These are phyloP conservation scores for Trypanosoma cruzi DNA, from an alignment of 208 protist genomes.

Conservation along the genomic window DNA sequence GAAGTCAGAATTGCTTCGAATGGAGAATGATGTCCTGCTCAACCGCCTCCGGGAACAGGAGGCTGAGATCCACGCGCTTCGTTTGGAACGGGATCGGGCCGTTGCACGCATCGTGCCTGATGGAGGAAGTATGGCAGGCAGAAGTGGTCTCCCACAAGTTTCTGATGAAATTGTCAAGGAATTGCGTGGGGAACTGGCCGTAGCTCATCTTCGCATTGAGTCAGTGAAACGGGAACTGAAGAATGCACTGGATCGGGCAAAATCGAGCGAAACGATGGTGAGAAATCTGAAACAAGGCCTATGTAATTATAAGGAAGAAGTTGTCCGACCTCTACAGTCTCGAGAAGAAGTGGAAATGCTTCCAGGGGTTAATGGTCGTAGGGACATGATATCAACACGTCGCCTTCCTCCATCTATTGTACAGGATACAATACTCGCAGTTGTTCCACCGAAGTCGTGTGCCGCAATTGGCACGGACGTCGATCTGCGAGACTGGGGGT, in stretches of 20 bases:
- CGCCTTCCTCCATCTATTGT: conserved; percentile 24
- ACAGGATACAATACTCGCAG: conserved; percentile 13
- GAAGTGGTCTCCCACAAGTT: conserved; percentile 3
- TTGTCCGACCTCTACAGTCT: not conserved
- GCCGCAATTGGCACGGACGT: not conserved
- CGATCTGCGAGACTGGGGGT: conserved; percentile 36
- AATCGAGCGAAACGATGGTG: conserved; percentile 11
- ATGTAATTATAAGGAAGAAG: conserved; percentile 1
- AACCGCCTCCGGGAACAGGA: conserved; percentile 24
- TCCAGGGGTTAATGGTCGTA: not conserved
- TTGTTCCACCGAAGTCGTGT: conserved; percentile 8
- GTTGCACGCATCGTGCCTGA: not conserved
- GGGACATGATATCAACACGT: not conserved
- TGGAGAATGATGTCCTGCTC: conserved; percentile 37
- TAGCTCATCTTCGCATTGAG: conserved; percentile 14
- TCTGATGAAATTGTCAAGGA: conserved; percentile 9
- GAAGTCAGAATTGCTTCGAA: conserved; percentile 31
- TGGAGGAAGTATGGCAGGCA: not conserved
- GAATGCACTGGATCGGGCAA: not conserved
- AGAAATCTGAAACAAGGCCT: conserved; percentile 1
- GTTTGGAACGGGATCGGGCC: conserved; percentile 4
- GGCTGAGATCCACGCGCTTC: conserved; percentile 18
- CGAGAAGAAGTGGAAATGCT: not conserved
- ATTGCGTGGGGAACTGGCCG: conserved; percentile 15
- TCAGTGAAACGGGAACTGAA: conserved; percentile 21